Conservation (phyloP, 306 rosid species). For the Astragalus membranaceus region DNA sequence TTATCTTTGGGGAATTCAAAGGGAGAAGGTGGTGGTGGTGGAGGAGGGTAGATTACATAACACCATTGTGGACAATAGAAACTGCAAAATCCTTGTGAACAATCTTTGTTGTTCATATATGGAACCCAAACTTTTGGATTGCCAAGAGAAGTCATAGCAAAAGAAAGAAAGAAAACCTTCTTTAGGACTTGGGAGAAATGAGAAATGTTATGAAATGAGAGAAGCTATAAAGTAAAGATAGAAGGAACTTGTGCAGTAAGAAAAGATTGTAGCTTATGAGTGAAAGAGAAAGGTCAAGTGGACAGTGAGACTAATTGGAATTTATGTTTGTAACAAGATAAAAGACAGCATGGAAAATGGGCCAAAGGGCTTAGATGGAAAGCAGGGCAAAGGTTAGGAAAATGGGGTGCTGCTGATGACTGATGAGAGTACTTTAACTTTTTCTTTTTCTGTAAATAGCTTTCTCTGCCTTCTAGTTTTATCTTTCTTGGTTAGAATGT, state of each 20-base stretch:
- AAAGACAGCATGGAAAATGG: conserved; percentile 34
- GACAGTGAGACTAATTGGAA: conserved; percentile 15
- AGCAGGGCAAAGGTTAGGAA: conserved; percentile 33
- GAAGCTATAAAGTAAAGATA: conserved; percentile 5
- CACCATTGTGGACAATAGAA: conserved; percentile 89
- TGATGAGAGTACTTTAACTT: no score
- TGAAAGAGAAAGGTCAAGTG: conserved; percentile 15
- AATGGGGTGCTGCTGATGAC: no score
- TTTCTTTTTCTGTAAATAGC: conserved; percentile 10
- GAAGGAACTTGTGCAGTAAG: neutral
- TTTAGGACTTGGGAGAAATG: neutral
- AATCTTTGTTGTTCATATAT: conserved; percentile 66
- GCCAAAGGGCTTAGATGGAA: conserved; percentile 34
- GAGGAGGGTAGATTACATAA: conserved; percentile 60
- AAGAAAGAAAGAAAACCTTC: neutral
- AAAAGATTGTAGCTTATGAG: conserved; percentile 5
- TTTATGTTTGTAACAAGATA: conserved; percentile 22
- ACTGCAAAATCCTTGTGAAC: conserved; percentile 84
- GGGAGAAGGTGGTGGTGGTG: conserved; percentile 91
- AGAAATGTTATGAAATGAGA: neutral
- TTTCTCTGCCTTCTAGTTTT: conserved; percentile 33
- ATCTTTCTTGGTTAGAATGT: conserved; percentile 43
- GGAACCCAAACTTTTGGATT: conserved; percentile 75
- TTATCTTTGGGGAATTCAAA: conserved; percentile 50
- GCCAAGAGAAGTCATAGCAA: conserved; percentile 55